Evolutionary conservation across 169 alveolate species (phyloP), one percentile per base, ranked within the genome.

Genomic region (Cryptosporidium baileyi): DNA sequence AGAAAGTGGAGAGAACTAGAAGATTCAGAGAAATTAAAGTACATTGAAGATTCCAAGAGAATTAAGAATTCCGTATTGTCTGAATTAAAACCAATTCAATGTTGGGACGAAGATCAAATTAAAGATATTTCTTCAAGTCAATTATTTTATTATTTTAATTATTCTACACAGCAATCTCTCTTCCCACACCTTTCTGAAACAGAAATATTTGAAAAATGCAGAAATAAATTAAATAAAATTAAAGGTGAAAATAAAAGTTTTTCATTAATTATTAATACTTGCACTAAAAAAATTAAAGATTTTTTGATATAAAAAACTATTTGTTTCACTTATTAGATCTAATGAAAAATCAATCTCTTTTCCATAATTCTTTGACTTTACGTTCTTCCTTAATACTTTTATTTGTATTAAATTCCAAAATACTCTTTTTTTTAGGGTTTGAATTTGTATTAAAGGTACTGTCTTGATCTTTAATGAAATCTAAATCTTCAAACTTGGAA

Each of bases 161-260:
- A 74, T 17, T 36, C 63, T 22, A n/a, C 85, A n/a, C 67, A 74
- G 15, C 0, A 36, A n/a, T 51, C 34, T 24, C 32, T 74, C 6
- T 59, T 38, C 19, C 85, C 85, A 1, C 44, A 74, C 36, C 43
- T 74, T 15, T n/a, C 74, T 11, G 85, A 74, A 36, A 38, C 49
- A 8, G 67, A 74, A 41, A 74, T 74, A 54, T 34, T 51, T 17
- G 1, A 3, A 8, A 74, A 54, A 17, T 74, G 85, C n/a, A 30
- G 44, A 1, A 22, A 19, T 38, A 74, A 74, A 74, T 19, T 74
- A 9, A 30, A 41, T 24, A 19, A 26, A 3, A 19, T 74, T 11
- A 74, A 28, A 30, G 54, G 6, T 24, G 67, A 65, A n/a, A 51
- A 65, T 26, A 4, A 17, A 19, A 62, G 36, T 22, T 62, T 15